Percentiles rank a stretch among this genome's conserved stretches.
phyloP scores from a whole-genome alignment of 176 grass and related monocot species.

The Phoenix roebelenii region DNA sequence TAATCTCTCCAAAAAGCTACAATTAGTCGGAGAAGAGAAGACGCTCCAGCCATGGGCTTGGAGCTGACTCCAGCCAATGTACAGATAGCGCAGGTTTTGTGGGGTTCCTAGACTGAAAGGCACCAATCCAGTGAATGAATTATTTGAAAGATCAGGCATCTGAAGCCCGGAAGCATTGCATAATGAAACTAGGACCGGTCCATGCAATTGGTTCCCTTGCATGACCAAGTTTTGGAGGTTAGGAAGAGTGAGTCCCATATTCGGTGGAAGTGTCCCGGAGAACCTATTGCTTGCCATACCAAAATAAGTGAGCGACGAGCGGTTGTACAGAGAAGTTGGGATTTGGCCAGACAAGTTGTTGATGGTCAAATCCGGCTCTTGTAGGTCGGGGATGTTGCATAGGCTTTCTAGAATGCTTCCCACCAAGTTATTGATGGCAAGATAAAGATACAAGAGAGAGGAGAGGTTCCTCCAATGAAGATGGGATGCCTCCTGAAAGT shows the following conservation, averaged over 20 bases:
- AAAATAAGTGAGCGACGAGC: too few relatives aligned
- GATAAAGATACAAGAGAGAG: neutral
- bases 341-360: too few relatives aligned
- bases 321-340: too few relatives aligned
- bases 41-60: slow-evolving; percentile 6
- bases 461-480: slow-evolving; percentile 4
- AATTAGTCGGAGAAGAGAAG: slow-evolving; percentile 2
- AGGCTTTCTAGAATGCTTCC: too few relatives aligned
- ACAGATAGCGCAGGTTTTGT: neutral
- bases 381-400: too few relatives aligned
- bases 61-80: neutral
- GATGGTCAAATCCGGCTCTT: too few relatives aligned
- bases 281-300: neutral
- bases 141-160: neutral
- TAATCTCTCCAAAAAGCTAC: neutral
- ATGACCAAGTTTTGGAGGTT: neutral
- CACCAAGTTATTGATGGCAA: too few relatives aligned
- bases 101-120: neutral
- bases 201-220: neutral
- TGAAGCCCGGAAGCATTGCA: neutral
- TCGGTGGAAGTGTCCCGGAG: neutral
- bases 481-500: neutral
- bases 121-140: neutral
- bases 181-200: neutral
- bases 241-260: neutral